Conservation (phyloP, 2,329 filamentous ascomycete species). For the Catunica adiposa region DNA sequence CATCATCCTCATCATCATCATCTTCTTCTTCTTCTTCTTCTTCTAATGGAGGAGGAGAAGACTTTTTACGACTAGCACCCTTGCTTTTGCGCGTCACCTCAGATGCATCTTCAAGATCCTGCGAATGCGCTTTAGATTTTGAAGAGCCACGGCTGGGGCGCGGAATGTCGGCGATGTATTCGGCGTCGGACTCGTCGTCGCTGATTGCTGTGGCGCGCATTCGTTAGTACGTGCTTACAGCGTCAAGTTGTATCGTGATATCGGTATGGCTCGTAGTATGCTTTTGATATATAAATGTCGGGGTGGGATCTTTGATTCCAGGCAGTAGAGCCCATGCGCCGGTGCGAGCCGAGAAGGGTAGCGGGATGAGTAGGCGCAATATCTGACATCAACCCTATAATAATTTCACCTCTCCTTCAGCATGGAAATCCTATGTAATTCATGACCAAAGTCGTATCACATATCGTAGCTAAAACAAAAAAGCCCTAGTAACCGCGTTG, state of each 20-base stretch:
- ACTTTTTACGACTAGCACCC: neutral
- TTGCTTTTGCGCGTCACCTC: neutral
- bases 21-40: constrained; percentile 10
- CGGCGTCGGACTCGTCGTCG: constrained; percentile 8
- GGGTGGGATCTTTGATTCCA: too few species aligned
- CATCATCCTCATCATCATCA: constrained; percentile 18
- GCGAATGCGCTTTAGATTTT: neutral
- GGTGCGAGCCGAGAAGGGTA: neutral
- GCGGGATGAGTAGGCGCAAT: neutral
- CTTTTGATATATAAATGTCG: too few species aligned
- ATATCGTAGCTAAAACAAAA: too few species aligned
- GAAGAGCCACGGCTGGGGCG: neutral
- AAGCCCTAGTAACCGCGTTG: too few species aligned
- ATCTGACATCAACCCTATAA: neutral
- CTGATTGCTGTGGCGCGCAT: neutral
- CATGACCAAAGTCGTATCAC: too few species aligned
- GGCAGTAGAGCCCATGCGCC: too few species aligned
- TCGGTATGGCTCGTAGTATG: neutral
- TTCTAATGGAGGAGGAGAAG: neutral
- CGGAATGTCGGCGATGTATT: constrained; percentile 1
- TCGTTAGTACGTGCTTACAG: neutral
- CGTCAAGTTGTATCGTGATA: neutral
- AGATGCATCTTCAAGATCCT: neutral
- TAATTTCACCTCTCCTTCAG: too few species aligned
- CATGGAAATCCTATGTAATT: too few species aligned